Conservation (phyloP, 306 rosid genomes). For the Myrica gale region DNA sequence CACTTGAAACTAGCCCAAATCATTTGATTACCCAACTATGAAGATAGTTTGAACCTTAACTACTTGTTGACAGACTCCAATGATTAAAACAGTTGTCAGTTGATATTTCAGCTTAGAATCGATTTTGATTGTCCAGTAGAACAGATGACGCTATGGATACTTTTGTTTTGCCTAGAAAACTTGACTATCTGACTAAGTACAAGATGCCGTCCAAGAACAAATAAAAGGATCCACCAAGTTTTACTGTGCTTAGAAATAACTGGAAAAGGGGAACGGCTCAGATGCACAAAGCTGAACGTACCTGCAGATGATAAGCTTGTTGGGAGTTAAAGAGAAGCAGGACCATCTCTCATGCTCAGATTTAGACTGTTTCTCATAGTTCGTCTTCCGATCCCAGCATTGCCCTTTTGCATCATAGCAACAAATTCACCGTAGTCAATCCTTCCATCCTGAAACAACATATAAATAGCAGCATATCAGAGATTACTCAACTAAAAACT, state of each 20-base stretch:
- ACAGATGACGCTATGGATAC: not conserved
- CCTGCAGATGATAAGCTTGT: constrained; percentile 46
- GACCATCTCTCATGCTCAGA: constrained; percentile 88
- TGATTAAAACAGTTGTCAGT: not conserved
- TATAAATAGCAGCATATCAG: constrained; percentile 26
- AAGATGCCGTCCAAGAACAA: not conserved
- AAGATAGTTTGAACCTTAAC: constrained; percentile 11
- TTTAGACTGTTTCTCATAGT: constrained; percentile 90
- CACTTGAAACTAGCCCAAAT: constrained; percentile 5
- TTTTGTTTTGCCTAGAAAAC: not conserved
- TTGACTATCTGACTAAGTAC: not conserved
- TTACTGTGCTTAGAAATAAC: not conserved
- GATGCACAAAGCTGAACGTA: constrained; percentile 26
- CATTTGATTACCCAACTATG: not conserved
- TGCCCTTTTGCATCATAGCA: constrained; percentile 98
- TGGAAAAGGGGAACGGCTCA: not conserved
- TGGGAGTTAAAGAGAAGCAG: constrained; percentile 59
- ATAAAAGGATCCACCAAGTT: not conserved
- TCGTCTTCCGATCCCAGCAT: constrained; percentile 82
- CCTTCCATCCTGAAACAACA: constrained; percentile 73
- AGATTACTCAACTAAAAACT: constrained; percentile 15
- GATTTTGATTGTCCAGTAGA: not conserved
- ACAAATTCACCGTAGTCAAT: constrained; percentile 90
- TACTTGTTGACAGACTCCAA: not conserved
- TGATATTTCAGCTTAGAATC: not conserved